phyloP scores from a whole-genome alignment of 1,139 yeast genomes.

The Debaryomyces nepalensis region DNA sequence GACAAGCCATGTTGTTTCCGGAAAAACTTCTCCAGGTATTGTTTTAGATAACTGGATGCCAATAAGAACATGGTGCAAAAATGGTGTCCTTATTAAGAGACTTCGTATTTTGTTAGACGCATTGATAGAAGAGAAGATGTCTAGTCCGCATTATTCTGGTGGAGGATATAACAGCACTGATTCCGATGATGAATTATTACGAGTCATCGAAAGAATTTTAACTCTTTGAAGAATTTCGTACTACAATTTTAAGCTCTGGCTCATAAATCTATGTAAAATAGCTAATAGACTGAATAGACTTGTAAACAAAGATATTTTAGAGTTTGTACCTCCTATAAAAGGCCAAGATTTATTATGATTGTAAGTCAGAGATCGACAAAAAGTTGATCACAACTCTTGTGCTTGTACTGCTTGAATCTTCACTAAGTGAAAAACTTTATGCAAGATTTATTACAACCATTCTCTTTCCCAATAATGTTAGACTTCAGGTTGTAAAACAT shows the following conservation, averaged over 20 bases:
- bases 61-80: conserved; percentile 88
- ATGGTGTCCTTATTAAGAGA: conserved; percentile 81
- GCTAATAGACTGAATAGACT: not conserved
- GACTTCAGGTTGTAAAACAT: too few species aligned
- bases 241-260: too few species aligned
- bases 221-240: conserved; percentile 7
- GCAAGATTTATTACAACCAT: too few species aligned
- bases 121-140: conserved; percentile 60
- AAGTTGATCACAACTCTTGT: too few species aligned
- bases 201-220: conserved; percentile 20
- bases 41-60: conserved; percentile 82
- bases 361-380: too few species aligned
- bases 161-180: not conserved
- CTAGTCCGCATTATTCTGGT: conserved; percentile 27
- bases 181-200: conserved; percentile 20
- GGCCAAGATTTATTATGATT: too few species aligned
- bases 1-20: conserved; percentile 36
- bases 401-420: too few species aligned
- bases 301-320: too few species aligned
- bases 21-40: conserved; percentile 61
- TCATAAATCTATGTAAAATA: too few species aligned
- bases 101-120: conserved; percentile 68
- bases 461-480: too few species aligned
- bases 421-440: too few species aligned
- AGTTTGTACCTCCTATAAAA: too few species aligned